Evolutionary conservation across 2,329 filamentous ascomycete species (phyloP).

Genomic region (Escovopsis sp.): DNA sequence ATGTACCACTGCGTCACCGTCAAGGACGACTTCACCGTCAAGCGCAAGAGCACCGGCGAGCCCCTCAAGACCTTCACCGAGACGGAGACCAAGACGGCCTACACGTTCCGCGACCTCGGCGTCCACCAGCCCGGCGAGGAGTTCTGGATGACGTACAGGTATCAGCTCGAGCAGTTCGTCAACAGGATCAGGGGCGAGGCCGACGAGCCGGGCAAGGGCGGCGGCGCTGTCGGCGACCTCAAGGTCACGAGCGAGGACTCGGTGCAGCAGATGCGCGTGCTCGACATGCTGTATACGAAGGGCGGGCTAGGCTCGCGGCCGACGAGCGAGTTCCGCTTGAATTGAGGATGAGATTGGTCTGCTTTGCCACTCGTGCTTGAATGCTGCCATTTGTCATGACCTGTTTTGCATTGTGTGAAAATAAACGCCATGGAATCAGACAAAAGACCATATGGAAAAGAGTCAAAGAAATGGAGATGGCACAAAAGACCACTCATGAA

Average conservation of each 20-base stretch:
- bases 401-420: too few relatives aligned
- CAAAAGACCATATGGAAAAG: too few relatives aligned
- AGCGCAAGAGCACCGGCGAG: neutral
- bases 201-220: neutral
- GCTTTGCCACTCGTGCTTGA: too few relatives aligned
- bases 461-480: too few relatives aligned
- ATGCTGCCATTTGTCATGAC: too few relatives aligned
- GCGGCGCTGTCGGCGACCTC: conserved; percentile 16
- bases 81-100: conserved; percentile 17
- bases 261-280: conserved; percentile 27
- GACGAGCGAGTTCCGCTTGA: conserved; percentile 1
- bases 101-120: conserved; percentile 19
- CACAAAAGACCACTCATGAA: too few relatives aligned
- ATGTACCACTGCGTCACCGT: conserved; percentile 21
- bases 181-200: conserved; percentile 24
- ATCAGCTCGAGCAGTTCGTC: conserved; percentile 34
- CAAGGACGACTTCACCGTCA: conserved; percentile 11
- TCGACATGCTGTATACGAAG: conserved; percentile 32
- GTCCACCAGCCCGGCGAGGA: conserved; percentile 15
- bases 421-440: too few relatives aligned
- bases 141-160: conserved; percentile 28
- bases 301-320: conserved; percentile 8
- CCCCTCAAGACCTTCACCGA: conserved; percentile 6
- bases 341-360: too few relatives aligned
- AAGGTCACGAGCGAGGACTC: conserved; percentile 23